These are phyloP conservation scores for Phytophthora rubi DNA, from an alignment of 352 stramenopile species.

Conservation along the genomic window DNA sequence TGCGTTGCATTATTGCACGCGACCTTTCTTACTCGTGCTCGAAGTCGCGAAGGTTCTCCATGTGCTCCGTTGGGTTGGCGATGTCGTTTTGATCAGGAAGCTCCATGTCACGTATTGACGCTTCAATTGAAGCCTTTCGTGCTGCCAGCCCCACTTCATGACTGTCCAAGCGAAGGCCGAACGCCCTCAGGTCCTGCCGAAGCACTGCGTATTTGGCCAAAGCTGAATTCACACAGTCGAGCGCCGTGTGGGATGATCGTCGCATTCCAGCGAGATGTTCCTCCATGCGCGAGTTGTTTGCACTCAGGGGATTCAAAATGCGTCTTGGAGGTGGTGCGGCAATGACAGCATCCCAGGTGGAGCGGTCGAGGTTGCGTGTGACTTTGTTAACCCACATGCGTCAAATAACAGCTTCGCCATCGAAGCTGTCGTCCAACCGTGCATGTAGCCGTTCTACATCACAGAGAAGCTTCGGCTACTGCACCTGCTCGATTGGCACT, in stretches of 20 bases:
- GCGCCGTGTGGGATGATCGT: not conserved
- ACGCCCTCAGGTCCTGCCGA: constrained; percentile 3
- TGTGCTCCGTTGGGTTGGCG: constrained; percentile 1
- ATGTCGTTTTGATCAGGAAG: constrained; percentile 10
- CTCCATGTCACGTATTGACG: constrained; percentile 1
- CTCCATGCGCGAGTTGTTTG: constrained; percentile 12
- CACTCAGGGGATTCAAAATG: constrained; percentile 9
- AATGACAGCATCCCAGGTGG: constrained; percentile 14
- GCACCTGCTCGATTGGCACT: constrained; percentile 14
- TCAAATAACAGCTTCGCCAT: constrained; percentile 16
- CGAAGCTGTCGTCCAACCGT: constrained; percentile 10
- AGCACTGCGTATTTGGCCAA: constrained; percentile 2
- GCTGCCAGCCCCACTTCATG: not conserved
- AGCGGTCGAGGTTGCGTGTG: constrained; percentile 13
- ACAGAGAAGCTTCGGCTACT: constrained; percentile 9
- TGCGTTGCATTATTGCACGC: not conserved
- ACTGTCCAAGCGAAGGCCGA: constrained; percentile 3
- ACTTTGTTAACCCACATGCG: constrained; percentile 30
- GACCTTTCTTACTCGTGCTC: constrained; percentile 22
- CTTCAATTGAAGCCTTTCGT: constrained; percentile 11
- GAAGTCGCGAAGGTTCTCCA: constrained; percentile 26
- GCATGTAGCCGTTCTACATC: constrained; percentile 12
- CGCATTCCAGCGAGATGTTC: not conserved
- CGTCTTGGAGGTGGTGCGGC: constrained; percentile 1
- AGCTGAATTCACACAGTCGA: constrained; percentile 13